Evolutionary conservation across 1,139 yeast genomes (phyloP).

Genomic region (Debaryomycetaceae sp.): DNA sequence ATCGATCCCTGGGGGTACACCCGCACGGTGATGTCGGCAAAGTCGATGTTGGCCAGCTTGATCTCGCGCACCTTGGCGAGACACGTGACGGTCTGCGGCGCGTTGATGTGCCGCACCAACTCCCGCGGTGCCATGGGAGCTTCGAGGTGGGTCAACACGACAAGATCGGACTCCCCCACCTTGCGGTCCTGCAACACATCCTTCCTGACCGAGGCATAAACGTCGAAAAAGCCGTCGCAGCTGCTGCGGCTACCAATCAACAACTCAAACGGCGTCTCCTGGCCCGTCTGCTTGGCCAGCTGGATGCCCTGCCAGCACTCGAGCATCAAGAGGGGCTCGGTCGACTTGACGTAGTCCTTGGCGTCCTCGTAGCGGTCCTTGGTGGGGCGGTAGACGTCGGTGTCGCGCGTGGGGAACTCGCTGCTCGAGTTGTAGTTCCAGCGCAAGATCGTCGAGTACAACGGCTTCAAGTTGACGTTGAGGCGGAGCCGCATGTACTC

Average conservation of each 20-base stretch:
- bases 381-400: conserved; percentile 32
- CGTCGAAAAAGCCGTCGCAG: conserved; percentile 84
- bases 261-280: conserved; percentile 62
- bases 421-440: conserved; percentile 70
- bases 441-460: conserved; percentile 62
- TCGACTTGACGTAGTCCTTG: conserved; percentile 58
- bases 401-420: conserved; percentile 54
- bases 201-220: conserved; percentile 70
- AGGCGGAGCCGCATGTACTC: conserved; percentile 76
- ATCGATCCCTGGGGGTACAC: conserved; percentile 51
- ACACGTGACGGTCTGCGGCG: conserved; percentile 42
- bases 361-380: conserved; percentile 50
- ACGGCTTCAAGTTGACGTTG: conserved; percentile 71
- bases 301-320: conserved; percentile 95
- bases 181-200: conserved; percentile 46
- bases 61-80: conserved; percentile 76
- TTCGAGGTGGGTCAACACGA: conserved; percentile 57
- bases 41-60: conserved; percentile 60
- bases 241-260: conserved; percentile 75
- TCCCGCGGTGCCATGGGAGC: too few relatives aligned
- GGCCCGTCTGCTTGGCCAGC: conserved; percentile 62
- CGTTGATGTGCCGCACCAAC: conserved; percentile 1
- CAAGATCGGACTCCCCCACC: conserved; percentile 70
- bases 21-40: conserved; percentile 69
- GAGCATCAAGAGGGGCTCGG: conserved; percentile 76